Base-by-base conservation (phyloP, 163 green algal species). In the Scenedesmus sp. region DNA sequence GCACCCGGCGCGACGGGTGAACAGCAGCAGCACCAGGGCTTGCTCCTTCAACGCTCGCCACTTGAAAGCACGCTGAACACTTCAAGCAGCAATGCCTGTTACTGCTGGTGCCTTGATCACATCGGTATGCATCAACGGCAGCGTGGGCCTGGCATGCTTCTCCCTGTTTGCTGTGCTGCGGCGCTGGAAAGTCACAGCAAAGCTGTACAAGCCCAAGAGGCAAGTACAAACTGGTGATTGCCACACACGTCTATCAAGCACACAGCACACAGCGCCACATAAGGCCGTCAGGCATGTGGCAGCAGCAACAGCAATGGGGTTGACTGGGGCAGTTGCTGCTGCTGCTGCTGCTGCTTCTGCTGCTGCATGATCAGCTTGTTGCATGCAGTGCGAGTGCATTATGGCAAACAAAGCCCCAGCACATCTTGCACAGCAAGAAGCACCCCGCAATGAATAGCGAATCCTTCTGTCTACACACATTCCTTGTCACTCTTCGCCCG, bases 131-230 rank as follows among this genome's bases (percentile, higher is more conserved):
- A 81, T 91, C 79, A 91, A 91, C 40, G 87, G 78, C 42, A 35
- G 13, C 35, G 30, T 91, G 30, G 87, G 87, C 22, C 78, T 91
- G 10, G 73, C 33, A 16, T 91, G 87, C 79, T 91, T 91, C 40
- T 87, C 37, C n/a, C 42, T 70, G 26, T 91, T 91, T 51, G 87
- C 56, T 43, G 44, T 91, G 20, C 59, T 91, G 56, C 40, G 87
- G 51, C 26, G 65, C 18, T 91, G 87, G 87, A 37, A 49, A 0
- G 33, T 91, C 2, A 91, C 87, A 49, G 78, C 37, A 30, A 87
- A 87, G n/a, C 78, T 91, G 3, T 91, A 91, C 79, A 81, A 91
- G 68, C 78, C 79, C 40, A 91, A 91, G 53, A 85, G 87, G 87
- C 70, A 43, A 61, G 30, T 12, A 33, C 46, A 10, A 22, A 20